Base-by-base conservation (phyloP, 345 rosid species). In the Aurinia saxatilis region DNA sequence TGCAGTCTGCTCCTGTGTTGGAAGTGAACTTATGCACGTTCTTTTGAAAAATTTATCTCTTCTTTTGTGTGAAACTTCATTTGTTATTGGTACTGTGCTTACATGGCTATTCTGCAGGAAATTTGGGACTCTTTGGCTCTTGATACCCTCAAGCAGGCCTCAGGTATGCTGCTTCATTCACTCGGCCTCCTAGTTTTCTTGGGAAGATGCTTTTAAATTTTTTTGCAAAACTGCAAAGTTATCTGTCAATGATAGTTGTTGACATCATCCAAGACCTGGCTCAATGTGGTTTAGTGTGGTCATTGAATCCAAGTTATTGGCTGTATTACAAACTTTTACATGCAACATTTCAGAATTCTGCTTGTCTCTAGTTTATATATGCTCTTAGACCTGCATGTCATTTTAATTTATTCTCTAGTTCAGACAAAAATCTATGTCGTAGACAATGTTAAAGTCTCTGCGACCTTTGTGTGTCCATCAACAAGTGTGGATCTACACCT, bases 41-140 rank as follows among this genome's bases (percentile, higher is more conserved):
- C 5, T 59, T 57, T 21, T 57, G n/a, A 14, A 25, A 23, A 10
- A 9, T 23, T 14, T 2, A 12, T 59, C 10, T 37, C 14, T 10
- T 13, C 11, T 21, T 44, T 23, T n/a, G n/a, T 41, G 17, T 46
- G 15, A 33, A 55, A n/a, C 14, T 23, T 63, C 6, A 37, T 49
- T 25, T 41, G 19, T 71, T 15, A 56, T 34, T 5, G 9, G 39
- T 23, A 33, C 27, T 48, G 42, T 19, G 29, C 31, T 46, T 25
- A 12, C 70, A 57, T 49, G 54, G 39, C 51, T 50, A 10, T 56
- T 50, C 47, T 65, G 11, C 56, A 92, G 99, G 83, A 65, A 23
- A 8, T 74, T 13, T 93, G 99, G 99, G 96, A 93, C 75, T 87
- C 95, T n/a, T 8, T 93, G 81, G 90, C 97, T 35, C 60, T 82